Evolutionary conservation across 1,284 basidiomycete genomes (phyloP), one percentile per base, ranked within the genome.

Genomic region (Ustilago lituana): DNA sequence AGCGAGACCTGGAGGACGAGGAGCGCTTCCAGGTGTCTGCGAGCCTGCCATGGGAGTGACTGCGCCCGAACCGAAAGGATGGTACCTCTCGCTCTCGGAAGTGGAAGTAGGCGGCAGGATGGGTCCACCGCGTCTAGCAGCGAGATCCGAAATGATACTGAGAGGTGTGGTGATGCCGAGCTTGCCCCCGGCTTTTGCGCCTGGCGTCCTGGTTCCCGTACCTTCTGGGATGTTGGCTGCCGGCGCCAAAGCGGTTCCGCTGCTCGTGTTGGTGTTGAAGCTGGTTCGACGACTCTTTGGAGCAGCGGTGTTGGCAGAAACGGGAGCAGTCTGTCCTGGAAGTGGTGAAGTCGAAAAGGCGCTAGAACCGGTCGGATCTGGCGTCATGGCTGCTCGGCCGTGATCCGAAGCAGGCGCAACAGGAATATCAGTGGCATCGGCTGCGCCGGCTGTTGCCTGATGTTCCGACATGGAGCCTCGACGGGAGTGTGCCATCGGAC

Each of bases 131-230:
- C 70, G 73, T 47, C 78, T 80, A 32, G 77, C 77, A 22, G 77
- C 76, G 46, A 81, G 50, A 47, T 81, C 80, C n/a, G 76, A 78
- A 32, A 81, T 81, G 74, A 81, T 81, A 63, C 80, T 81, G 43
- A 79, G 51, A 0, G 77, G 76, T 5, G 54, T 63, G 15, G 76
- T 54, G 45, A 74, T 71, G n/a, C 74, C 75, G 19, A 73, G 57
- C 44, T 68, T 76, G 26, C 75, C 75, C 14, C 57, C 69, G 5
- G 58, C 74, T 31, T 44, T 45, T 27, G 65, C 73, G 23, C 76
- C 74, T 23, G 76, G 74, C n/a, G 72, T 70, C 22, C 66, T 49
- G 8, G 67, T 65, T 7, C 71, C 67, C 1, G 59, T 45, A 1
- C 64, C 66, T 22, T 73, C 74, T n/a, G 49, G 54, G 6, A 54